Conservation (phyloP, 306 rosid genomes). For the Cicer judaicum region DNA sequence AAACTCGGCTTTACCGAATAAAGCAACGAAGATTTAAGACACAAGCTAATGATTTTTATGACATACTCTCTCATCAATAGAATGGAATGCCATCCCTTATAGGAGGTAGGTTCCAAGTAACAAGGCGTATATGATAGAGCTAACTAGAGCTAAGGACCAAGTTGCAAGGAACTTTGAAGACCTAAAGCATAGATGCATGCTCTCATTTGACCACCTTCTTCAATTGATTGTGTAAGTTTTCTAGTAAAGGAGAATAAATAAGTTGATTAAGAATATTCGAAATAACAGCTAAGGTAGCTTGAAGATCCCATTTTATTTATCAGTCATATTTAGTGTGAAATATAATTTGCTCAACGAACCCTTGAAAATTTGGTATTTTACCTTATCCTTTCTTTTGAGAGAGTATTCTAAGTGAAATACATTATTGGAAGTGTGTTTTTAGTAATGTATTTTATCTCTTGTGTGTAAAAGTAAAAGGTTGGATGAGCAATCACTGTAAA, state of each 20-base stretch:
- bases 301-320: too few relatives aligned
- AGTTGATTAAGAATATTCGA: background rate
- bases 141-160: background rate
- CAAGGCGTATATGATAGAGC: background rate
- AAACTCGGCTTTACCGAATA: too few relatives aligned
- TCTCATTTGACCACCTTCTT: background rate
- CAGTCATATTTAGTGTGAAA: too few relatives aligned
- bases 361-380: too few relatives aligned
- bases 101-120: background rate
- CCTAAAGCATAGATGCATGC: background rate
- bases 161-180: background rate
- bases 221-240: background rate
- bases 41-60: background rate
- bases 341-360: too few relatives aligned
- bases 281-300: background rate
- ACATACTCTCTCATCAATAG: too few relatives aligned
- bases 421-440: too few relatives aligned
- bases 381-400: too few relatives aligned
- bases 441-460: too few relatives aligned
- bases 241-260: background rate
- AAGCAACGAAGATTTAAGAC: background rate
- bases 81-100: background rate
- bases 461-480: too few relatives aligned
- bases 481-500: too few relatives aligned
- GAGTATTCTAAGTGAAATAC: too few relatives aligned